Evolutionary conservation across 2,329 filamentous ascomycete species (phyloP).

Genomic region (Sporothrix humicola): DNA sequence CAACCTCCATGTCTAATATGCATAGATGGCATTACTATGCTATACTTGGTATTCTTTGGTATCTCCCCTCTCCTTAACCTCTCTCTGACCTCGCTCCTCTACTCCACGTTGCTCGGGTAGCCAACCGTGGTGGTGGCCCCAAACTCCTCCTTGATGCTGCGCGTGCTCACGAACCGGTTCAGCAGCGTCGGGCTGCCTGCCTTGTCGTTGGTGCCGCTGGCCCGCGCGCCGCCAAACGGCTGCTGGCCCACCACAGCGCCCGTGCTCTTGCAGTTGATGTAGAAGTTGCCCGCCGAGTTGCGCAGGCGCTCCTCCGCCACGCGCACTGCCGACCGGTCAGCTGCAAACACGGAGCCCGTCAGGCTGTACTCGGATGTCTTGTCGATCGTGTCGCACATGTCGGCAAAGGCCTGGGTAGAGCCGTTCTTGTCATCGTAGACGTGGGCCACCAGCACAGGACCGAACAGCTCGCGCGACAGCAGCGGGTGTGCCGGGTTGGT

Average conservation of each 20-base stretch:
- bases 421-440: slow-evolving; percentile 54
- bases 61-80: background rate
- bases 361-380: slow-evolving; percentile 70
- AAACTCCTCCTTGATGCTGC: slow-evolving; percentile 74
- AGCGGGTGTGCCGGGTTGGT: slow-evolving; percentile 51
- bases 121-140: slow-evolving; percentile 63
- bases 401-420: slow-evolving; percentile 51
- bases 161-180: slow-evolving; percentile 57
- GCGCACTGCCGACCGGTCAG: slow-evolving; percentile 54
- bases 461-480: slow-evolving; percentile 56
- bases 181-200: slow-evolving; percentile 58
- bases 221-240: slow-evolving; percentile 59
- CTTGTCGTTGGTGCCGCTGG: slow-evolving; percentile 63
- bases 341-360: slow-evolving; percentile 58
- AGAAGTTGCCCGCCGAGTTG: slow-evolving; percentile 63
- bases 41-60: background rate
- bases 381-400: slow-evolving; percentile 69
- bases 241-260: slow-evolving; percentile 62
- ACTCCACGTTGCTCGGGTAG: slow-evolving; percentile 75
- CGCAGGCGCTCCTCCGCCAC: slow-evolving; percentile 58
- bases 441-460: slow-evolving; percentile 53
- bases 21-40: slow-evolving; percentile 18
- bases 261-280: slow-evolving; percentile 64
- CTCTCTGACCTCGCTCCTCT: slow-evolving; percentile 35
- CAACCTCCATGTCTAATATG: background rate